Conservation (phyloP, 495 filamentous ascomycete genomes). For the Neurospora pannonica region DNA sequence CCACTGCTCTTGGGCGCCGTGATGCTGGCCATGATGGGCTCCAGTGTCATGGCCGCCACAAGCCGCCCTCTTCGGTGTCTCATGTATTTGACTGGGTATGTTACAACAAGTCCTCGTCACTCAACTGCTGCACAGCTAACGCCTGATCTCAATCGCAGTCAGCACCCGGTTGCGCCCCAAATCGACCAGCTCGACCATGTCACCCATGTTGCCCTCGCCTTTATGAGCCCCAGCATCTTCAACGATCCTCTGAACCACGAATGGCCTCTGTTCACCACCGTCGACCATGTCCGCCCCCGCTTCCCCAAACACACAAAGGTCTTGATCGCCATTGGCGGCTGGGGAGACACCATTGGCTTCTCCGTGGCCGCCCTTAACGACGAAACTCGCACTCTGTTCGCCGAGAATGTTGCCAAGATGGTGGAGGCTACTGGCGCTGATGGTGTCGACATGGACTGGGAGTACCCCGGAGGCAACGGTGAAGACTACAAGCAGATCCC, state of each 20-base stretch:
- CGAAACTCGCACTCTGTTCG: conserved; percentile 45
- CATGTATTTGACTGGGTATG: conserved; percentile 54
- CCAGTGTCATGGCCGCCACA: conserved; percentile 6
- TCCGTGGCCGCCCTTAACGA: conserved; percentile 45
- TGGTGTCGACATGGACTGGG: conserved; percentile 69
- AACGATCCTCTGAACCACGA: conserved; percentile 39
- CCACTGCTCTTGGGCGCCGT: neutral
- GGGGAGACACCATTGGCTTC: conserved; percentile 61
- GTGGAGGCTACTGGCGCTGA: conserved; percentile 53
- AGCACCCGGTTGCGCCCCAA: conserved; percentile 44
- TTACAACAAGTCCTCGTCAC: neutral
- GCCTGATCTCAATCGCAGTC: conserved; percentile 22
- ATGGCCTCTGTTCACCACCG: conserved; percentile 52
- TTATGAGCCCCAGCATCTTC: conserved; percentile 54
- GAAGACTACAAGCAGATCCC: conserved; percentile 62
- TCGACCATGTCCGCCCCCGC: conserved; percentile 45
- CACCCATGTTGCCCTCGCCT: conserved; percentile 59
- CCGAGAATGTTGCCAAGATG: conserved; percentile 55
- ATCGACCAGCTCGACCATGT: conserved; percentile 35
- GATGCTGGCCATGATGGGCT: neutral
- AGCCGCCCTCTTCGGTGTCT: conserved; percentile 32
- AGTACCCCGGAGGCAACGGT: conserved; percentile 73
- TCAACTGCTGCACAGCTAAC: neutral
- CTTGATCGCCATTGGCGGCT: conserved; percentile 65
- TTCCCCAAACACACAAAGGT: conserved; percentile 52